Percentiles rank a stretch among this genome's conserved stretches.
Conservation (phyloP, 2,329 filamentous ascomycete genomes). For the Dactylellina sp. region DNA sequence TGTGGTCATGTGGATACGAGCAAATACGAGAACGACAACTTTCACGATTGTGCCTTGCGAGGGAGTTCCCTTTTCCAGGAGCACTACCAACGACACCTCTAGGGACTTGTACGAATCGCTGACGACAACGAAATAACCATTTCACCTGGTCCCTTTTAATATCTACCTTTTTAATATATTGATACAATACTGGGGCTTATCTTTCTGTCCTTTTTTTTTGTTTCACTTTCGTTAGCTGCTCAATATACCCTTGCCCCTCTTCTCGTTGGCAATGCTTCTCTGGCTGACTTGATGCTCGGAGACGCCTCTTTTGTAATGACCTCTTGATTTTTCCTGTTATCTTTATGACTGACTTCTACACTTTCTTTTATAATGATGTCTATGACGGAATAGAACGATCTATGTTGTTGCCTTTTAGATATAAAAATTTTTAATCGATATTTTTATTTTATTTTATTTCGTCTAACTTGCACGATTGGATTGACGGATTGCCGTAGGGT, state of each 20-base stretch:
- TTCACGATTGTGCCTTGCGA: background rate
- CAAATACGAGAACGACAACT: background rate
- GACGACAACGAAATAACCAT: conserved; percentile 8
- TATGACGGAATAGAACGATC: conserved; percentile 12
- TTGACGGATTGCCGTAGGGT: no score
- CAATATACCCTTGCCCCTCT: conserved; percentile 11
- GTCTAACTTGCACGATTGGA: no score
- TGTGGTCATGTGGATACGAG: conserved; percentile 11
- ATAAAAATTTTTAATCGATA: background rate
- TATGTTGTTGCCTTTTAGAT: background rate
- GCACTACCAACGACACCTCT: no score
- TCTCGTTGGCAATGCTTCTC: no score
- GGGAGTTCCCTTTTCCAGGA: background rate
- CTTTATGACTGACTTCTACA: conserved; percentile 3
- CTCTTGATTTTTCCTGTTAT: background rate
- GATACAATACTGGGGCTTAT: background rate
- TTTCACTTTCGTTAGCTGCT: no score
- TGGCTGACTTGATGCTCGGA: no score
- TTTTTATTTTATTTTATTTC: no score
- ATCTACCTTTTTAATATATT: no score
- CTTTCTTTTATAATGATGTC: conserved; percentile 17
- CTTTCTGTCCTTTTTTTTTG: background rate
- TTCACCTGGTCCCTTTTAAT: background rate
- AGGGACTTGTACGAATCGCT: no score
- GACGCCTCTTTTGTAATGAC: conserved; percentile 17